phyloP scores from a whole-genome alignment of 768 basidiomycete genomes.

The Mycena metata region DNA sequence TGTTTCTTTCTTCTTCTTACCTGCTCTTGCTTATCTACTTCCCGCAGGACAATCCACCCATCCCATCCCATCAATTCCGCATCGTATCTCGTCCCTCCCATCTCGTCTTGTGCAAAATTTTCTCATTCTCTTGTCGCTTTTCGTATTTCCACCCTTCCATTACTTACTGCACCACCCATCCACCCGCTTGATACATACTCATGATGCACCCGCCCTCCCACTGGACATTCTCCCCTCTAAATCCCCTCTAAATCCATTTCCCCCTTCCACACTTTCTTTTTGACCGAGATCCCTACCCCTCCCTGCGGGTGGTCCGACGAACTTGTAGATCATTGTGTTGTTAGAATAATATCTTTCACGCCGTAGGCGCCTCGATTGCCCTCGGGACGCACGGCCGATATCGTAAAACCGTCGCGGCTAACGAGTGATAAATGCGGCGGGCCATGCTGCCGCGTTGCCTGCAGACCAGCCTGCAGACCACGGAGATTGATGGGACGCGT shows the following conservation, averaged over 20 bases:
- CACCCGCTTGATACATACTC: background rate
- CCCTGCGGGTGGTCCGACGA: no score
- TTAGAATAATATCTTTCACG: no score
- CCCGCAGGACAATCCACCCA: background rate
- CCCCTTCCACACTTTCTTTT: no score
- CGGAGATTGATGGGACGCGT: constrained; percentile 8
- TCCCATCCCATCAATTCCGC: background rate
- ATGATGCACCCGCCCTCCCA: constrained; percentile 2
- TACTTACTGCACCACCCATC: constrained; percentile 8
- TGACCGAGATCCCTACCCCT: no score
- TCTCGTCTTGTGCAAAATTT: background rate
- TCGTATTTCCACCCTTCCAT: background rate
- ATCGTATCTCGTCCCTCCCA: no score
- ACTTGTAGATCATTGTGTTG: no score
- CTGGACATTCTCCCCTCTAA: background rate
- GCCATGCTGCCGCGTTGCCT: constrained; percentile 18
- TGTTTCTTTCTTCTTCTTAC: background rate
- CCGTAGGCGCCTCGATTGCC: no score
- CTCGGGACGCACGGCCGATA: constrained; percentile 1
- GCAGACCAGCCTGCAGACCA: constrained; percentile 29
- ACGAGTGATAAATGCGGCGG: constrained; percentile 9
- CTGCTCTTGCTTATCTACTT: background rate
- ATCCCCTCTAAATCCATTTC: no score
- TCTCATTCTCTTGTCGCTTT: background rate
- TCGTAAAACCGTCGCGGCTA: background rate